phyloP scores from a whole-genome alignment of 129 eudicot genomes.

The Daucus carota region DNA sequence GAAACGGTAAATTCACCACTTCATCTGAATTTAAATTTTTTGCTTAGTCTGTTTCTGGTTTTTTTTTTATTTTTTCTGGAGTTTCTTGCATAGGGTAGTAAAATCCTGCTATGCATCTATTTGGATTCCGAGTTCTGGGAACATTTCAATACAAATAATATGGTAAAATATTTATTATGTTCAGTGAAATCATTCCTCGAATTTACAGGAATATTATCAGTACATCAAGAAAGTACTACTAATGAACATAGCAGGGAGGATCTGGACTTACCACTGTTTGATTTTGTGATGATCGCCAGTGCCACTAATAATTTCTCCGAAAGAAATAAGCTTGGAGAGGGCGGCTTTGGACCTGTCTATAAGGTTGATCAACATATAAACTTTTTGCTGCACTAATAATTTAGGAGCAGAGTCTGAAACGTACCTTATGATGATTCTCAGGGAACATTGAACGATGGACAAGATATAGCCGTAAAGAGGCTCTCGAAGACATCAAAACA shows the following conservation, averaged over 20 bases:
- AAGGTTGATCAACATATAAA: neutral
- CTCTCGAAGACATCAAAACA: neutral
- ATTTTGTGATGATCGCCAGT: neutral
- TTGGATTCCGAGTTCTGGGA: neutral
- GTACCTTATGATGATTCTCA: neutral
- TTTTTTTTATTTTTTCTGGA: neutral
- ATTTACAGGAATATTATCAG: neutral
- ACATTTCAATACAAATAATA: neutral
- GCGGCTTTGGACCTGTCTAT: conserved; percentile 10
- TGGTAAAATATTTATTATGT: neutral
- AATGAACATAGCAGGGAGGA: neutral
- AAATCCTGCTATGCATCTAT: neutral
- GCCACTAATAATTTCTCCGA: conserved; percentile 7
- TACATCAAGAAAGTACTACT: neutral
- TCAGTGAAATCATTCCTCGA: neutral
- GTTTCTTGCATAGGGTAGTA: neutral
- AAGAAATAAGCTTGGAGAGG: conserved; percentile 13
- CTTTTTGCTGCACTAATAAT: neutral
- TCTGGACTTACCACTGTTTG: conserved; percentile 6
- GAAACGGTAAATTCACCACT: neutral
- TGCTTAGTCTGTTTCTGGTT: neutral
- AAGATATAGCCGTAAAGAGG: conserved; percentile 7
- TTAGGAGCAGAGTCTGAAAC: neutral
- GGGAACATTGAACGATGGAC: conserved; percentile 5
- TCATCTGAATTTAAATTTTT: neutral